phyloP scores from a whole-genome alignment of 371 early-diverging fungal genomes.

The Mortierella sp. region DNA sequence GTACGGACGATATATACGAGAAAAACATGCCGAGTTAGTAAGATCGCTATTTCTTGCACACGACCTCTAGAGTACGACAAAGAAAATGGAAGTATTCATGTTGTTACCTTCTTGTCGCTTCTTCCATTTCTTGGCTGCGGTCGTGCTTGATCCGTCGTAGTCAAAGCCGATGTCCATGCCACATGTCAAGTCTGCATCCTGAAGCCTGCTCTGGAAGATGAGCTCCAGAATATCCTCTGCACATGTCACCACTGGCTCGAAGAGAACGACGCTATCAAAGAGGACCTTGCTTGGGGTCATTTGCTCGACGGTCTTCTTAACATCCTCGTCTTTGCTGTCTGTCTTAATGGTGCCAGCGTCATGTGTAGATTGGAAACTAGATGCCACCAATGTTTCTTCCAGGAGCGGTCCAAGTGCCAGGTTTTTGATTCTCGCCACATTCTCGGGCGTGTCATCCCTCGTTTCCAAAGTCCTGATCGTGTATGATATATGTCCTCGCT shows the following conservation, averaged over 20 bases:
- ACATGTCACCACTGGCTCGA: conserved; percentile 28
- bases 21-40: too few species aligned
- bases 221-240: conserved; percentile 38
- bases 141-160: neutral
- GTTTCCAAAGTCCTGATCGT: conserved; percentile 24
- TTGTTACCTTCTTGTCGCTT: neutral
- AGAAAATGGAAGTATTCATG: neutral
- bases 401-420: conserved; percentile 12
- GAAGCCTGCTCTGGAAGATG: conserved; percentile 37
- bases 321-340: neutral
- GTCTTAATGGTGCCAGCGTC: too few species aligned
- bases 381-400: neutral
- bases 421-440: conserved; percentile 12
- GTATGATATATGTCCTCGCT: conserved; percentile 8
- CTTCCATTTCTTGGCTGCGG: neutral
- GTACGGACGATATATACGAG: too few species aligned
- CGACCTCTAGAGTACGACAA: too few species aligned
- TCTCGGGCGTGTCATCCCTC: conserved; percentile 4
- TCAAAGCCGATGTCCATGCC: conserved; percentile 21
- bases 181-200: conserved; percentile 40
- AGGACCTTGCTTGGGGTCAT: neutral
- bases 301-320: neutral
- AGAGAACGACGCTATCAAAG: conserved; percentile 25
- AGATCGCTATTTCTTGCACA: too few species aligned
- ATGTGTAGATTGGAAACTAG: too few species aligned